Conservation (phyloP, 257 asterid genomes). For the Salvia splendens region DNA sequence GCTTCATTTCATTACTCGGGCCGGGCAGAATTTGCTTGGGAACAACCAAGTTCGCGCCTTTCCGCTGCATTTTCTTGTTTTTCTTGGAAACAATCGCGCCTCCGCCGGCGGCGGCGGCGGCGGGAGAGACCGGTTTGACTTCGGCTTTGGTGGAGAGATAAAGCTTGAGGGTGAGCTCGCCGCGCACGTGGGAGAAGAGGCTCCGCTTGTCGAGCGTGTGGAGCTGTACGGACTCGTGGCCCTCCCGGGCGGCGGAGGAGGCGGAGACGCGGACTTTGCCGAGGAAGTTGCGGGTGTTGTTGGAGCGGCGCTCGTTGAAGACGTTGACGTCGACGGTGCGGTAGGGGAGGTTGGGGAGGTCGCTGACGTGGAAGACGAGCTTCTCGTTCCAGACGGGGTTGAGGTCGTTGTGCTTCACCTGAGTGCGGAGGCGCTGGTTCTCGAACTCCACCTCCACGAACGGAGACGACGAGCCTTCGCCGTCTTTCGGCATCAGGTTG, state of each 20-base stretch:
- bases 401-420: constrained; percentile 69
- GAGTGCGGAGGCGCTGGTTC: constrained; percentile 57
- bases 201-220: constrained; percentile 74
- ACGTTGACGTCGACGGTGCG: constrained; percentile 74
- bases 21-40: constrained; percentile 33
- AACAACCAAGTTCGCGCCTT: constrained; percentile 50
- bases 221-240: constrained; percentile 63
- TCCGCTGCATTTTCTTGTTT: constrained; percentile 62
- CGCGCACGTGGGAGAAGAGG: constrained; percentile 82
- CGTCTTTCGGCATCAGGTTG: constrained; percentile 94
- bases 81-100: constrained; percentile 43
- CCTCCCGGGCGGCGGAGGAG: constrained; percentile 53
- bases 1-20: too few relatives aligned
- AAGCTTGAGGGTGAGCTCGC: constrained; percentile 73
- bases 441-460: constrained; percentile 88
- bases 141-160: constrained; percentile 62
- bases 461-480: constrained; percentile 89
- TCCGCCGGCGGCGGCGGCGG: neutral
- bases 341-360: constrained; percentile 80
- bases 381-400: constrained; percentile 89
- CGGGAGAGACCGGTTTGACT: constrained; percentile 57
- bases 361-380: constrained; percentile 69
- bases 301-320: constrained; percentile 74
- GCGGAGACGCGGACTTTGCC: constrained; percentile 82
- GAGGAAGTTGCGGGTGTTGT: constrained; percentile 65